Percentiles rank a stretch among this genome's conserved stretches.
Conservation (phyloP, 768 basidiomycete species). For the Boletus sensibilis region DNA sequence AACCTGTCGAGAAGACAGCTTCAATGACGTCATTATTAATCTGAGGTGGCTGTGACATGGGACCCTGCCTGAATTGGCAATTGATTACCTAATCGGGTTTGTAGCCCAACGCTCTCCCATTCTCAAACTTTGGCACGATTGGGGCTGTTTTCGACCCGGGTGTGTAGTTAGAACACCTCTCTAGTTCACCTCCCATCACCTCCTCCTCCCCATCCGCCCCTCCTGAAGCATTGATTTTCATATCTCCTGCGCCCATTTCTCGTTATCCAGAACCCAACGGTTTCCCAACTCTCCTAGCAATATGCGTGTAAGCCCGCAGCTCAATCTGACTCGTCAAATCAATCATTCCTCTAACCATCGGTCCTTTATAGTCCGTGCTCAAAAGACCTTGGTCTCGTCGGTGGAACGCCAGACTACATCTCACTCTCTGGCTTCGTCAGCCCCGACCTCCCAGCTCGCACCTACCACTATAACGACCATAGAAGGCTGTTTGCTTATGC, state of each 20-base stretch:
- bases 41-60: no score
- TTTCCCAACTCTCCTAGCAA: slow-evolving; percentile 75
- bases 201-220: slow-evolving; percentile 13
- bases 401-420: slow-evolving; percentile 75
- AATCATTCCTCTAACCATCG: slow-evolving; percentile 14
- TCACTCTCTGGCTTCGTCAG: slow-evolving; percentile 59
- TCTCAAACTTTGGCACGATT: no score
- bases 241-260: slow-evolving; percentile 42
- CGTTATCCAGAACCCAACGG: slow-evolving; percentile 49
- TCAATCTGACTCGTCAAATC: slow-evolving; percentile 3
- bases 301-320: slow-evolving; percentile 69
- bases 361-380: slow-evolving; percentile 72
- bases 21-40: no score
- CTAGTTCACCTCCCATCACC: slow-evolving; percentile 28
- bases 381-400: slow-evolving; percentile 88
- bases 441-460: slow-evolving; percentile 72
- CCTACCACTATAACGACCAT: slow-evolving; percentile 80
- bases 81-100: no score
- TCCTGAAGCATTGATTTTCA: slow-evolving; percentile 85
- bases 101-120: no score
- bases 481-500: slow-evolving; percentile 87
- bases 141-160: no score
- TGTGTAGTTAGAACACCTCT: background rate
- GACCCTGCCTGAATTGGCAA: no score
- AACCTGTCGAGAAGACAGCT: no score